Percentiles rank a stretch among this genome's conserved stretches.
These are phyloP conservation scores for Neltuma alba DNA, from an alignment of 306 rosid genomes.

Conservation along the genomic window DNA sequence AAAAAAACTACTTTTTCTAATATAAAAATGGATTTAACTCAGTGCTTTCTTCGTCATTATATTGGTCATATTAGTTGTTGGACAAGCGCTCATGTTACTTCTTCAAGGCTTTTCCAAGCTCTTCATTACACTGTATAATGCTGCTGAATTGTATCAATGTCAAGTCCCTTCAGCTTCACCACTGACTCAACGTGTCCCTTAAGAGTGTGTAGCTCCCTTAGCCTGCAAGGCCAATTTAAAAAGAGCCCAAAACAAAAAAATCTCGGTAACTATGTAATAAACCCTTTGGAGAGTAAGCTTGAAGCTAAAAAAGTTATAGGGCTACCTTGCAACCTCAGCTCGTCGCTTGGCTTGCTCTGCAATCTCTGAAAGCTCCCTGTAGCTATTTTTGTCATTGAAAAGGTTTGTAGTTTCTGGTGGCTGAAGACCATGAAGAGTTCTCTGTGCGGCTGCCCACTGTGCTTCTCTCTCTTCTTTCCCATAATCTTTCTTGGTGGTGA, in stretches of 20 bases:
- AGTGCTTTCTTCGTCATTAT: constrained; percentile 51
- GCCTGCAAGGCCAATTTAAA: constrained; percentile 48
- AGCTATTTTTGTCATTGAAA: constrained; percentile 61
- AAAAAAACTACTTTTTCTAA: constrained; percentile 27
- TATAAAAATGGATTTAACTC: constrained; percentile 38
- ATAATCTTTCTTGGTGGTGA: constrained; percentile 91
- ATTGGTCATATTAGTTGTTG: constrained; percentile 2
- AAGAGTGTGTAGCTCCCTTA: constrained; percentile 74
- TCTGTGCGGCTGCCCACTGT: constrained; percentile 91
- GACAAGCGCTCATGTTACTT: constrained; percentile 17
- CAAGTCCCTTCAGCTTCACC: constrained; percentile 91
- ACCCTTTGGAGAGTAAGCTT: background rate
- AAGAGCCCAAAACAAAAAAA: background rate
- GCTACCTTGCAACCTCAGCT: constrained; percentile 91
- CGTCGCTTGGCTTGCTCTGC: constrained; percentile 92
- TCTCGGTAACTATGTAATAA: constrained; percentile 7
- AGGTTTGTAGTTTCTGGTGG: constrained; percentile 63
- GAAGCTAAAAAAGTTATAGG: constrained; percentile 2
- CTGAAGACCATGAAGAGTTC: constrained; percentile 93
- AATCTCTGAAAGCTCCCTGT: constrained; percentile 89
- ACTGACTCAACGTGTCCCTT: constrained; percentile 94
- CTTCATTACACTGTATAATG: constrained; percentile 71
- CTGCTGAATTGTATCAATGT: constrained; percentile 68
- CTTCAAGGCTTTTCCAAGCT: constrained; percentile 27
- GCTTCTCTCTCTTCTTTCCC: constrained; percentile 98